phyloP scores from a whole-genome alignment of 805 yeast species.

The Yamadazyma sp. region DNA sequence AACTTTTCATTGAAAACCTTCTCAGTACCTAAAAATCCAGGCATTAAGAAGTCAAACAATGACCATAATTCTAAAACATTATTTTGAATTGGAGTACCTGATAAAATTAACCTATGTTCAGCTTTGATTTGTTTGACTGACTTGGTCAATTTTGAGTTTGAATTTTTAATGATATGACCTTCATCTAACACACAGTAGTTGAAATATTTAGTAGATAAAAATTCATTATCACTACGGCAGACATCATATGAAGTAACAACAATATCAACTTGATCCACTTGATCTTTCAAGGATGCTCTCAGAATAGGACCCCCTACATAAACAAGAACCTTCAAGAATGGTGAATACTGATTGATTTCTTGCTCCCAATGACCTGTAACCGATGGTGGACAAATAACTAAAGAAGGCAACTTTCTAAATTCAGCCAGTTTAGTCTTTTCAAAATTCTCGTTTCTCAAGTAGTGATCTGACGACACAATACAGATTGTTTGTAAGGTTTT shows the following conservation, averaged over 20 bases:
- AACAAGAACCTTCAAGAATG: constrained; percentile 75
- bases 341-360: constrained; percentile 86
- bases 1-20: constrained; percentile 90
- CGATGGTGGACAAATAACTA: constrained; percentile 95
- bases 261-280: constrained; percentile 64
- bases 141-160: constrained; percentile 81
- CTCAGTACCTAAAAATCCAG: constrained; percentile 95
- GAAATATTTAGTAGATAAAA: constrained; percentile 59
- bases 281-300: constrained; percentile 53
- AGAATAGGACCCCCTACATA: constrained; percentile 91
- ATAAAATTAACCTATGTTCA: constrained; percentile 83
- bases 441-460: constrained; percentile 71
- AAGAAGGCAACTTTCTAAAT: constrained; percentile 72
- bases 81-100: constrained; percentile 98
- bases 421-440: constrained; percentile 59
- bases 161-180: constrained; percentile 95
- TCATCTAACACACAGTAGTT: constrained; percentile 96
- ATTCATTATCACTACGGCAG: constrained; percentile 83
- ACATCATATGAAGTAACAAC: constrained; percentile 96
- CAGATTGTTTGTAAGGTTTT: constrained; percentile 96
- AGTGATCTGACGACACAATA: constrained; percentile 94
- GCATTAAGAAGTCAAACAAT: constrained; percentile 95
- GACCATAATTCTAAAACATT: constrained; percentile 98
- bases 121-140: constrained; percentile 82
- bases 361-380: constrained; percentile 99